Base-by-base conservation (phyloP, 106 monocot species). In the Acanthochlamys bracteata region DNA sequence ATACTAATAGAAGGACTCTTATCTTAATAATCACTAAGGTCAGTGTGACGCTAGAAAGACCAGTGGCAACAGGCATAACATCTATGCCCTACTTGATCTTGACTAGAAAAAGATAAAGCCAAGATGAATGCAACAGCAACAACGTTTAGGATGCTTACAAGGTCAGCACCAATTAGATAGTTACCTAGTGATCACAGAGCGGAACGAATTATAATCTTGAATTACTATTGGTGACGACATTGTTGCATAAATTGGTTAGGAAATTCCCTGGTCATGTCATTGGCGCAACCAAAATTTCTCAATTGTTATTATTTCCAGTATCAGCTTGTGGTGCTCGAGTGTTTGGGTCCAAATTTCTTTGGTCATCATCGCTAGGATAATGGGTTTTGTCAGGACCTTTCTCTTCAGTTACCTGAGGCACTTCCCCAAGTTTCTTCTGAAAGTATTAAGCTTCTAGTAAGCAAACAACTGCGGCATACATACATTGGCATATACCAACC, bases 371-470 rank as follows among this genome's bases (percentile, higher is more conserved):
- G 25, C 60, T 66, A 53, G 82, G 40, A 51, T 63, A 55, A 66
- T 76, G 76, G 51, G 71, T 74, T 42, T 82, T 79, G 53, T 75
- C 65, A 60, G 60, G 23, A 42, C 56, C 65, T 25, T 70, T 25
- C 43, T 79, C 82, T n/a, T 73, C 75, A 24, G 78, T 39, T 55
- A 68, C 74, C 61, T 41, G 49, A 22, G 73, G 71, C 26, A 43
- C 54, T 43, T 72, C 76, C 62, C 74, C 87, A 46, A 83, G 62
- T 69, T 65, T 86, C 51, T 86, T 75, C 85, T 86, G 78, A 47
- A 71, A 26, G 61, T 6, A 33, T 3, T 33, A 10, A 14, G 9
- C 43, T 45, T 49, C 49, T 49, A 4, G 49, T 49, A 4, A 49
- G 49, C 2, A 10, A 19, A 46, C 1, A 23, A 21, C 20, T 9